These are phyloP conservation scores for Ramalina peruviana DNA, from an alignment of 495 filamentous ascomycete genomes.

Conservation along the genomic window DNA sequence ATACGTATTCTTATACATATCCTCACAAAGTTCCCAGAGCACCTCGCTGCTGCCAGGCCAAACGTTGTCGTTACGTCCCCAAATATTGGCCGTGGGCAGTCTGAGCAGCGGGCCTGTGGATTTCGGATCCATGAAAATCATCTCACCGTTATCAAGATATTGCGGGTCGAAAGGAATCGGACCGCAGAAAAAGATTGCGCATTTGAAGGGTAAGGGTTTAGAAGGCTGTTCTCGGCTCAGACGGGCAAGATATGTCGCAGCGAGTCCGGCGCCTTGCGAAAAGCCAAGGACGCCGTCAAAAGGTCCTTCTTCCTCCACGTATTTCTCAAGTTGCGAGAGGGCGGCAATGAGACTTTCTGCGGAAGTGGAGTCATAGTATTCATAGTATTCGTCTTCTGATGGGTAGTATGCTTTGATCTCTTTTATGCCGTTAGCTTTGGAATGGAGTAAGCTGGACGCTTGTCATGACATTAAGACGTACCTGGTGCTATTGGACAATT, in stretches of 20 bases:
- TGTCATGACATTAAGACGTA: not conserved
- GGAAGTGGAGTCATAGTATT: slow-evolving; percentile 14
- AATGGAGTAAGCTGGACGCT: too few species aligned
- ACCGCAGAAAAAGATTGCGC: slow-evolving; percentile 17
- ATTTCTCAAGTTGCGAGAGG: slow-evolving; percentile 21
- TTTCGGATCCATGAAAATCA: slow-evolving; percentile 1
- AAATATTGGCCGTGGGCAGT: slow-evolving; percentile 23
- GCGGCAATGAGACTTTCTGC: slow-evolving; percentile 11
- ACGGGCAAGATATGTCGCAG: slow-evolving; percentile 22
- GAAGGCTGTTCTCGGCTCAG: slow-evolving; percentile 15
- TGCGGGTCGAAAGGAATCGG: slow-evolving; percentile 8
- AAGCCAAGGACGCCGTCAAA: slow-evolving; percentile 35
- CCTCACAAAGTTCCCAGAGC: slow-evolving; percentile 9
- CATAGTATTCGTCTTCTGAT: slow-evolving; percentile 7
- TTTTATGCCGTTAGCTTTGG: too few species aligned
- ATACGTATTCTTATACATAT: slow-evolving; percentile 10
- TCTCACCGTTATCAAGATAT: slow-evolving; percentile 3
- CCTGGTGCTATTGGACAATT: slow-evolving; percentile 14
- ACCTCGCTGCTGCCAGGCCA: slow-evolving; percentile 1
- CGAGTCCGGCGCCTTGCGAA: slow-evolving; percentile 30
- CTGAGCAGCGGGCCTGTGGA: not conserved
- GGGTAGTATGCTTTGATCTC: not conserved
- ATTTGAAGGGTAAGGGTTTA: slow-evolving; percentile 11
- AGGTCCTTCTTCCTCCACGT: slow-evolving; percentile 25
- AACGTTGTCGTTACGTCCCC: slow-evolving; percentile 16